Evolutionary conservation across 139 green algal species (phyloP).

Genomic region (Pleodorina starrii): DNA sequence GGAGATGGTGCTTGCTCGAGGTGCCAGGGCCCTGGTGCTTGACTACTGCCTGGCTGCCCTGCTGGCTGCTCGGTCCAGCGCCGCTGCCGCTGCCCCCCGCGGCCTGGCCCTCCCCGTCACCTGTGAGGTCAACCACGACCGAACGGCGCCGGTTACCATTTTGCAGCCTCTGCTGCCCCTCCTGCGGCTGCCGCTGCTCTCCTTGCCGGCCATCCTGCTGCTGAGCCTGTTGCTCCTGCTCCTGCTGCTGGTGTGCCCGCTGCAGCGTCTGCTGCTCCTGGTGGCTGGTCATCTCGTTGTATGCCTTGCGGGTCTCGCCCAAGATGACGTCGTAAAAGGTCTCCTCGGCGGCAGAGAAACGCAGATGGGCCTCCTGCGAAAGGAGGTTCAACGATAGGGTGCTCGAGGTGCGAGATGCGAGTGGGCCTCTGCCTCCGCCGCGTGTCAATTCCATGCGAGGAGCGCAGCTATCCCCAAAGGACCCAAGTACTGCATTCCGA

Average conservation of each 20-base stretch:
- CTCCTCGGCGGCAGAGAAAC: constrained; percentile 67
- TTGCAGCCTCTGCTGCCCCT: background rate
- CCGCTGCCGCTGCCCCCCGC: background rate
- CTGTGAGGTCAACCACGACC: constrained; percentile 28
- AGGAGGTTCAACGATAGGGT: too few species aligned
- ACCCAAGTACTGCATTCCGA: too few species aligned
- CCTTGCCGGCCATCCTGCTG: background rate
- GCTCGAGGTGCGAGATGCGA: too few species aligned
- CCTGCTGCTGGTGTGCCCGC: background rate
- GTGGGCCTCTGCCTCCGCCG: too few species aligned
- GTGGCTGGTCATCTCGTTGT: background rate
- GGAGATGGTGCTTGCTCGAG: too few species aligned
- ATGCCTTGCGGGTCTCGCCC: constrained; percentile 18
- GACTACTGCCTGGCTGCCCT: background rate
- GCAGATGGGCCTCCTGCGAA: constrained; percentile 58
- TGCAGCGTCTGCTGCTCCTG: background rate
- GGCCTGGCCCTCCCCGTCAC: background rate
- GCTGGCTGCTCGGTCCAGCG: background rate
- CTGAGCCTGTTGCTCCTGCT: background rate
- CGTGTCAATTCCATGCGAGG: too few species aligned
- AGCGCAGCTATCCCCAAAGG: too few species aligned
- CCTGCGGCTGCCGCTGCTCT: background rate
- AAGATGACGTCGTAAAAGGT: constrained; percentile 68
- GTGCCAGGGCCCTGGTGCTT: too few species aligned
- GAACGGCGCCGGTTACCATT: too few species aligned